Percentiles rank a stretch among this genome's conserved stretches.
These are phyloP conservation scores for Mortierella sp. DNA, from an alignment of 371 early-diverging fungal genomes.

Conservation along the genomic window DNA sequence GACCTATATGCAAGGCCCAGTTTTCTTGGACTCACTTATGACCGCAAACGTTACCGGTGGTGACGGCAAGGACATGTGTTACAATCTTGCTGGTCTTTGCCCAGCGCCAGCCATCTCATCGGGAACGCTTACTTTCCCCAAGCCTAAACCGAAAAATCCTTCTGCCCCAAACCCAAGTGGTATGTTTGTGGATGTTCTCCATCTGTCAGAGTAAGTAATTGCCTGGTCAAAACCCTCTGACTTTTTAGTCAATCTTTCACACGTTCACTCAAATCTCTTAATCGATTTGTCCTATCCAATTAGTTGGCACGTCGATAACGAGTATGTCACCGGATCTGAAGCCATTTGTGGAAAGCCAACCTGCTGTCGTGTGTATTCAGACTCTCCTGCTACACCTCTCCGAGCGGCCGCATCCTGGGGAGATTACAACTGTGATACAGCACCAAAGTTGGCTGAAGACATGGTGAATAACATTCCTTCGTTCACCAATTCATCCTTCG, in stretches of 20 bases:
- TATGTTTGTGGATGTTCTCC: slow-evolving; percentile 63
- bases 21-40: slow-evolving; percentile 19
- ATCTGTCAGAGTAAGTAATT: slow-evolving; percentile 65
- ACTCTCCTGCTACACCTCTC: slow-evolving; percentile 42
- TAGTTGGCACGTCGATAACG: slow-evolving; percentile 70
- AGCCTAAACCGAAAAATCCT: slow-evolving; percentile 59
- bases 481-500: slow-evolving; percentile 61
- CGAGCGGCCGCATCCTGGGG: slow-evolving; percentile 58
- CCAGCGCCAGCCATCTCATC: slow-evolving; percentile 30
- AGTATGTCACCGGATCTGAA: slow-evolving; percentile 67
- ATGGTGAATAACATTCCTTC: slow-evolving; percentile 14
- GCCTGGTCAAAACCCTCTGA: slow-evolving; percentile 21
- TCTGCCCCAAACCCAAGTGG: slow-evolving; percentile 46
- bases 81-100: slow-evolving; percentile 28
- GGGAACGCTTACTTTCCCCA: slow-evolving; percentile 62
- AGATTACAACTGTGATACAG: slow-evolving; percentile 68
- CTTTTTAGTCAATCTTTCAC: slow-evolving; percentile 28
- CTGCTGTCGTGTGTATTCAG: slow-evolving; percentile 63
- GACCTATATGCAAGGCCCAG: slow-evolving; percentile 33
- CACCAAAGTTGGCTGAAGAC: slow-evolving; percentile 61
- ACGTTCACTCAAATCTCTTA: background rate
- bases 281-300: no score
- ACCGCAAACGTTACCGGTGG: slow-evolving; percentile 31
- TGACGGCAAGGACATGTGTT: slow-evolving; percentile 44
- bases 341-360: slow-evolving; percentile 65